Conservation (phyloP, 192 early-diverging fungal genomes). For the Geosiphon pyriformis region DNA sequence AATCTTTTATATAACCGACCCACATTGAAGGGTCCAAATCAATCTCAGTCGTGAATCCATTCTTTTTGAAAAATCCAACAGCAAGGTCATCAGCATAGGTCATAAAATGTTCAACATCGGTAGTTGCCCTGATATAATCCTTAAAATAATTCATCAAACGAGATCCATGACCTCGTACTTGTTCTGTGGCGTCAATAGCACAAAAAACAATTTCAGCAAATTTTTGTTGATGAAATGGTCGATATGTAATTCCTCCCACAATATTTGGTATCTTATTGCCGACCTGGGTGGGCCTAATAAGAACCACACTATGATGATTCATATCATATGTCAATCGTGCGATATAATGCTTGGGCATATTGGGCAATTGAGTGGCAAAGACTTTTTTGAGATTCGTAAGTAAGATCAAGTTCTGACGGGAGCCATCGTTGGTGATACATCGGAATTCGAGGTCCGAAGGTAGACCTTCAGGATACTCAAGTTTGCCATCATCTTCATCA, state of each 20-base stretch:
- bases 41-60: conserved; percentile 98
- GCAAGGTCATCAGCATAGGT: conserved; percentile 99
- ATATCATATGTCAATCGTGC: conserved; percentile 93
- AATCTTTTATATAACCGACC: conserved; percentile 99
- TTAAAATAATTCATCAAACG: conserved; percentile 94
- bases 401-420: conserved; percentile 75
- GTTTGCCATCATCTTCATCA: conserved; percentile 26
- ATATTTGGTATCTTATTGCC: conserved; percentile 57
- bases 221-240: conserved; percentile 79
- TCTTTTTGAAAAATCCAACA: conserved; percentile 97
- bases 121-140: conserved; percentile 76
- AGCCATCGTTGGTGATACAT: conserved; percentile 78
- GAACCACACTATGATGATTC: conserved; percentile 82
- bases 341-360: conserved; percentile 99
- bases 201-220: conserved; percentile 99
- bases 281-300: conserved; percentile 57
- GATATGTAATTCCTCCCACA: conserved; percentile 91
- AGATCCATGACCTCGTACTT: conserved; percentile 98
- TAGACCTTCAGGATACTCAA: conserved; percentile 60
- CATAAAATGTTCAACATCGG: conserved; percentile 79
- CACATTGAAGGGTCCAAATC: conserved; percentile 87
- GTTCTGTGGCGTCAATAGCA: conserved; percentile 83
- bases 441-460: conserved; percentile 50
- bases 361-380: conserved; percentile 94
- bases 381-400: conserved; percentile 94